These are phyloP conservation scores for Pseudogymnoascus sp. DNA, from an alignment of 2,329 filamentous ascomycete genomes.

Conservation along the genomic window DNA sequence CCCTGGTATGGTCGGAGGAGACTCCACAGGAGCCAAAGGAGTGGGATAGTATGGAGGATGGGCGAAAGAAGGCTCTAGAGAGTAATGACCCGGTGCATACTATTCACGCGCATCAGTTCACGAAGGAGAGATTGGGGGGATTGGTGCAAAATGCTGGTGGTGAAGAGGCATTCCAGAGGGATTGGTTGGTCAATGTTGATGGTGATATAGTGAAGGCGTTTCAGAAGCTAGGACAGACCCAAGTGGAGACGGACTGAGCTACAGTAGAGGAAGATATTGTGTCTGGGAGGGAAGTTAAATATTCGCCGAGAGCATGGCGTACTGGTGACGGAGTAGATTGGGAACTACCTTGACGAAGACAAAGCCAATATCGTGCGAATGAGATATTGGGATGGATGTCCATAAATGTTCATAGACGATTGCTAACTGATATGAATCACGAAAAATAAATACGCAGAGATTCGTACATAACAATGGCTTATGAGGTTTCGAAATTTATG, in stretches of 20 bases:
- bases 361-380: neutral
- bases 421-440: neutral
- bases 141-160: slow-evolving; percentile 57
- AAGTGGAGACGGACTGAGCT: neutral
- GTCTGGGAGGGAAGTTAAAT: neutral
- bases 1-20: slow-evolving; percentile 45
- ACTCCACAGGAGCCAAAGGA: slow-evolving; percentile 37
- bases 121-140: slow-evolving; percentile 54
- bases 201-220: slow-evolving; percentile 64
- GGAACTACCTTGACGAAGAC: neutral
- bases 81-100: slow-evolving; percentile 61
- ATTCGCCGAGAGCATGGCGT: neutral
- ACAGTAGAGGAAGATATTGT: neutral
- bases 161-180: slow-evolving; percentile 56
- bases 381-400: neutral
- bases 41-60: slow-evolving; percentile 37
- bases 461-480: neutral
- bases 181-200: slow-evolving; percentile 71
- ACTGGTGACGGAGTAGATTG: neutral
- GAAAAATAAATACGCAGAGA: neutral
- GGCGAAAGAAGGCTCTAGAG: slow-evolving; percentile 46
- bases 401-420: slow-evolving; percentile 1
- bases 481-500: neutral
- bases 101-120: slow-evolving; percentile 57
- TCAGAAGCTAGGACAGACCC: slow-evolving; percentile 31